Conservation (phyloP, 2,329 filamentous ascomycete genomes). For the Hortaea werneckii region DNA sequence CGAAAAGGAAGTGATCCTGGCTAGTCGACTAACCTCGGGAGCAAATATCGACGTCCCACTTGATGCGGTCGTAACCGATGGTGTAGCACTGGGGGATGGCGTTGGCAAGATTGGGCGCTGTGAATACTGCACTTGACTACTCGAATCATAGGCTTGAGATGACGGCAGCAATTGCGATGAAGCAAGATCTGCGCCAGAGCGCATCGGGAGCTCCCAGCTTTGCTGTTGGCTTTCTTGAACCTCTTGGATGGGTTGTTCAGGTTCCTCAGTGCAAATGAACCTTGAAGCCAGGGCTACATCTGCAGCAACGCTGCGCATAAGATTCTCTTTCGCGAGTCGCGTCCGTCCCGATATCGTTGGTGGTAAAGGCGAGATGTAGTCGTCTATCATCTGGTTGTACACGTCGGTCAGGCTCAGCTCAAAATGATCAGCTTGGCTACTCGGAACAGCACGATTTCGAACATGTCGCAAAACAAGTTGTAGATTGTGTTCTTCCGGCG, state of each 20-base stretch:
- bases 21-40: constrained; percentile 25
- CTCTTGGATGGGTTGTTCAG: not conserved
- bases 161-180: not conserved
- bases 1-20: constrained; percentile 27
- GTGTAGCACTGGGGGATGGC: constrained; percentile 22
- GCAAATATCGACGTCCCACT: constrained; percentile 18
- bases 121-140: constrained; percentile 2
- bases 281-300: constrained; percentile 29
- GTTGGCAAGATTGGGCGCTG: constrained; percentile 16
- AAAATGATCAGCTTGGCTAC: too few species aligned
- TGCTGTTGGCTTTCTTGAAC: constrained; percentile 2
- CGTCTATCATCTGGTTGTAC: constrained; percentile 2
- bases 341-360: constrained; percentile 10
- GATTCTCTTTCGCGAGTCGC: constrained; percentile 22
- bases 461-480: too few species aligned
- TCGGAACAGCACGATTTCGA: too few species aligned
- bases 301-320: constrained; percentile 21
- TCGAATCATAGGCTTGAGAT: constrained; percentile 1
- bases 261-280: constrained; percentile 8
- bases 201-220: constrained; percentile 10
- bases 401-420: not conserved
- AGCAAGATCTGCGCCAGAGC: not conserved
- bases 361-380: constrained; percentile 3
- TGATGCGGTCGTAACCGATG: constrained; percentile 18
- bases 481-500: too few species aligned